Base-by-base conservation (phyloP, 2,329 filamentous ascomycete species). In the Penicillium oxalicum region DNA sequence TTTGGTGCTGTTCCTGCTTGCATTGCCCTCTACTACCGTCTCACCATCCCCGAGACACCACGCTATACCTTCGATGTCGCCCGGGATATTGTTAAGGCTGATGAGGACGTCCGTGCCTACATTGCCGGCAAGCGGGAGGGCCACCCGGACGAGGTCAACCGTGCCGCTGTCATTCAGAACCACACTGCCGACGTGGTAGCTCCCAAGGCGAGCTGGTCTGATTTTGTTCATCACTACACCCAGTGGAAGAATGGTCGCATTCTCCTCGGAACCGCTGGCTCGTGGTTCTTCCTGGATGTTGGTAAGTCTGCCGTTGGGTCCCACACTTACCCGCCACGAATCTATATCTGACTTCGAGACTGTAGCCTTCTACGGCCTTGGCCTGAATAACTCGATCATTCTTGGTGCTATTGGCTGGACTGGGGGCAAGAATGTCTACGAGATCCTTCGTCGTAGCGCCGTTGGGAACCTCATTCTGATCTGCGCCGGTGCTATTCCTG, bases 391-490 rank as follows among this genome's bases (percentile, higher is more conserved):
- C 68, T 80, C 83, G 25, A 79, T 81, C 50, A 88, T 91, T 54
- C 78, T 91, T 27, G 67, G 73, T 26, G 78, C 80, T 4, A 91
- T 91, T 60, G 87, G 87, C 44, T 91, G 83, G 70, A 81, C 82
- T 18, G 72, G 73, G 28, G 83, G 83, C 9, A 62, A 61, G 47
- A 81, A 77, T 54, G 80, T 87, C 34, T 91, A 90, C 71, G 67
- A 87, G 57, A 77, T 76, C 64, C 76, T 89, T 53, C 83, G 82
- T 74, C 87, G 87, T 70, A 88, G 82, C 7, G 85, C 87, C 44
- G 78, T 88, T 24, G 87, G 87, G 9, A 90, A 91, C 71, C 71
- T 91, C 59, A 88, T 91, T 57, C 78, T 91, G 44, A 84, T 90
- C 57, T 81, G 86, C 50, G 87, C 87, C 4, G 87, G 87, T 50